Conservation (phyloP, 2,329 filamentous ascomycete genomes). For the Hypoxylon sp. region DNA sequence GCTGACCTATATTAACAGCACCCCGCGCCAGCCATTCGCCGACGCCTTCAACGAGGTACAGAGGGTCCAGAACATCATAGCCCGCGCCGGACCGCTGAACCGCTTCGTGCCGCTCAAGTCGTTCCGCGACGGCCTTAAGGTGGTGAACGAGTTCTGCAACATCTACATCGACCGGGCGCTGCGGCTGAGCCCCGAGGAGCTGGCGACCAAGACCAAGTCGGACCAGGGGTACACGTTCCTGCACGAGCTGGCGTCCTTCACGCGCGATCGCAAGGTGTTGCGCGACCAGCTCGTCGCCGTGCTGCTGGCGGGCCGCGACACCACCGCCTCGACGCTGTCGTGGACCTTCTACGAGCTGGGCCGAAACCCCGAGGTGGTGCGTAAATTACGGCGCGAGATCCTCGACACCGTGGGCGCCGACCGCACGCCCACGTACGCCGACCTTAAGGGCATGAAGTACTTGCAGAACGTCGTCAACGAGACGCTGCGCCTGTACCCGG, state of each 20-base stretch:
- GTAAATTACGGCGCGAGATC: conserved; percentile 72
- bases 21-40: conserved; percentile 76
- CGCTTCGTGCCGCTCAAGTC: conserved; percentile 70
- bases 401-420: conserved; percentile 64
- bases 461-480: conserved; percentile 66
- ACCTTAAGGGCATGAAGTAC: conserved; percentile 78
- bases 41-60: conserved; percentile 85
- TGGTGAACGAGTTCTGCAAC: conserved; percentile 81
- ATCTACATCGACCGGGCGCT: conserved; percentile 82
- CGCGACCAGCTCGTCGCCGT: conserved; percentile 86
- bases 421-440: conserved; percentile 66
- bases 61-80: conserved; percentile 74
- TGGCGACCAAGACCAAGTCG: conserved; percentile 77
- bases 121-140: conserved; percentile 73
- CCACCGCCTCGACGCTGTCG: conserved; percentile 74
- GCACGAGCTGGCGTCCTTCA: conserved; percentile 85
- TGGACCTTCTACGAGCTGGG: conserved; percentile 77
- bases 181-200: conserved; percentile 74
- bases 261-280: conserved; percentile 75
- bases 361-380: conserved; percentile 65
- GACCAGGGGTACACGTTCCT: conserved; percentile 85
- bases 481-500: conserved; percentile 60
- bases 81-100: conserved; percentile 73
- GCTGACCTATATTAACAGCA: conserved; percentile 53
- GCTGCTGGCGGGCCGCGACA: conserved; percentile 78